A percentile compares a stretch with the other conserved stretches of the same genome.
Evolutionary conservation across 192 early-diverging fungal species (phyloP).

Genomic region (Coemansia sp.): DNA sequence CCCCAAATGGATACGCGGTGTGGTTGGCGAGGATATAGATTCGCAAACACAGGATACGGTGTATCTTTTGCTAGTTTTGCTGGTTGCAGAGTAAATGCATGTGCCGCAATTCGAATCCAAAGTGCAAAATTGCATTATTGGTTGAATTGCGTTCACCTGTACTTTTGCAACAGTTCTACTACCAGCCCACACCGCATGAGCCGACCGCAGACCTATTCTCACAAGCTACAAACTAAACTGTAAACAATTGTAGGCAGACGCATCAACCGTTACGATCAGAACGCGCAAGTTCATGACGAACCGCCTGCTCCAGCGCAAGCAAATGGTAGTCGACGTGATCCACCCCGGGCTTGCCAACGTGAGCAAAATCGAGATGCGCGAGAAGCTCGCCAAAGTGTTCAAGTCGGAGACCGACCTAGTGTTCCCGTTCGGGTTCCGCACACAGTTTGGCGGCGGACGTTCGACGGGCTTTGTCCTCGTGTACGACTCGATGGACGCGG

Average conservation of each 20-base stretch:
- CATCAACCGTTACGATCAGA: constrained; percentile 86
- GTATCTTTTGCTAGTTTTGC: not conserved
- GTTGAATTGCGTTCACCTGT: not conserved
- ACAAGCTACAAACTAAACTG: not conserved
- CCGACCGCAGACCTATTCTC: not conserved
- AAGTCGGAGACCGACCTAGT: constrained; percentile 84
- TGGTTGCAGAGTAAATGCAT: not conserved
- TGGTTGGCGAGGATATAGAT: not conserved
- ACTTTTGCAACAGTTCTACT: not conserved
- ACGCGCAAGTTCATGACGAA: constrained; percentile 99
- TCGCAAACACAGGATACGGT: not conserved
- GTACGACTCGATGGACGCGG: constrained; percentile 90
- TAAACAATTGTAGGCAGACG: constrained; percentile 63
- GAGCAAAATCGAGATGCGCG: constrained; percentile 87
- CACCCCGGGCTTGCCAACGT: constrained; percentile 93
- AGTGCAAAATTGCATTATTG: not conserved
- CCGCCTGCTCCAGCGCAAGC: constrained; percentile 69
- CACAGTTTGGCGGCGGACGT: constrained; percentile 95
- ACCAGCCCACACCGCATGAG: not conserved
- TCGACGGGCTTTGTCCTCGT: constrained; percentile 94
- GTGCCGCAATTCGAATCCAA: not conserved
- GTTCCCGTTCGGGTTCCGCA: constrained; percentile 94
- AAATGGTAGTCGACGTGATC: constrained; percentile 92
- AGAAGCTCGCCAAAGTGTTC: constrained; percentile 94
- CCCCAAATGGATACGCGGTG: not conserved